phyloP scores from a whole-genome alignment of 2,329 filamentous ascomycete genomes.

The Fusarium xylarioides region DNA sequence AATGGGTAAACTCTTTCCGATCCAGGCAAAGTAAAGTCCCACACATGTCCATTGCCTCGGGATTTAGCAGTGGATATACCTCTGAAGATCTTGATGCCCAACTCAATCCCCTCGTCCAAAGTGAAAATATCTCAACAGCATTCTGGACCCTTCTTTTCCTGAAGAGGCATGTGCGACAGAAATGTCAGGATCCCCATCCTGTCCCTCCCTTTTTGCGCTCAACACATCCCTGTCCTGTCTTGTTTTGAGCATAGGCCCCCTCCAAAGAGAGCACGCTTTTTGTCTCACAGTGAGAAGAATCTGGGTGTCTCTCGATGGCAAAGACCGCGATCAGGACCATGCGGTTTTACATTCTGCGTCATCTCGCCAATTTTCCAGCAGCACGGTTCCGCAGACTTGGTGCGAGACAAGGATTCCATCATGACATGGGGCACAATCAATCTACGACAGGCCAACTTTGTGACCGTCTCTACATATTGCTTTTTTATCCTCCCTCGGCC shows the following conservation, averaged over 20 bases:
- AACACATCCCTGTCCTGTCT: neutral
- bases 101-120: neutral
- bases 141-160: conserved; percentile 1
- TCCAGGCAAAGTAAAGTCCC: conserved; percentile 6
- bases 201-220: neutral
- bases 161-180: neutral
- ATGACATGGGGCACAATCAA: conserved; percentile 10
- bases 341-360: conserved; percentile 6
- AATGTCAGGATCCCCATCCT: neutral
- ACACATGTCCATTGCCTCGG: conserved; percentile 18
- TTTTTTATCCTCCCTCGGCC: neutral
- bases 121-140: neutral
- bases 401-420: neutral
- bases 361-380: conserved; percentile 36
- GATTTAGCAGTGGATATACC: neutral
- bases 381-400: conserved; percentile 23
- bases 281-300: conserved; percentile 15
- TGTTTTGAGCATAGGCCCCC: neutral
- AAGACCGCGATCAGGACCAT: neutral
- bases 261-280: neutral
- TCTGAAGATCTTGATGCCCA: conserved; percentile 30
- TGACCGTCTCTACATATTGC: neutral
- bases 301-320: neutral
- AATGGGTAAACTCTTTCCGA: neutral
- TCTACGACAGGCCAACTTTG: conserved; percentile 13